Base-by-base conservation (phyloP, 2,329 filamentous ascomycete species). In the Coniochaeta pulveracea region DNA sequence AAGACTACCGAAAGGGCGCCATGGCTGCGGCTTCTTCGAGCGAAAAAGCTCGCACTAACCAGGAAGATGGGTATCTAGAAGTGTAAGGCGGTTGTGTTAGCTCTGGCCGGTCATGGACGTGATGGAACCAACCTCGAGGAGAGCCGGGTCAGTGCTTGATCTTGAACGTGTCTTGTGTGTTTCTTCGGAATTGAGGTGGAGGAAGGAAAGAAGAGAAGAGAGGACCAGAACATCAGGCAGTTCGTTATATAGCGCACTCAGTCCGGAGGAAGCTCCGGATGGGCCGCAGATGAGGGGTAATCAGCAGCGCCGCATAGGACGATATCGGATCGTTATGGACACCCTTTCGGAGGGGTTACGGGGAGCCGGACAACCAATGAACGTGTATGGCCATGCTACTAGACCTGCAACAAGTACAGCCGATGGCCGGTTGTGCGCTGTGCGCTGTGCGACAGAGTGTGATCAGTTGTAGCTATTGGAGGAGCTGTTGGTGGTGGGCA, bases 1-100 rank as follows among this genome's bases (percentile, higher is more conserved):
- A 29, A 43, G 36, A 44, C 43, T 40, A 45, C 21, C 34, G 38
- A 44, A 43, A 40, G 42, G 34, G n/a, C 27, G 25, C 24, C 42
- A 43, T 40, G 40, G 36, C 37, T 45, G 7, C 21, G 12, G 16
- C 22, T 22, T 22, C 28, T 19, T 31, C 18, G 28, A 9, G 6
- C n/a, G 19, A n/a, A 19, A 19, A 22, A 31, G 28, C 19, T 21
- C 28, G 28, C 22, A 31, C 28, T 22, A 19, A 31, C 22, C 16
- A 19, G 10, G 18, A 11, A 31, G 6, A 5, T 12, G n/a, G 9
- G 28, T 22, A 31, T 4, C 28, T 31, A 22, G 28, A 31, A 9
- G 19, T 5, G 12, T 12, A 14, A 31, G 19, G 21, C n/a, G n/a
- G n/a, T n/a, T 23, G 28, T 31, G 28, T 31, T 19, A 31, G 28